A percentile compares a stretch with the other conserved stretches of the same genome.
Conservation (phyloP, 176 grass and related monocot species). For the Dactylis glomerata region DNA sequence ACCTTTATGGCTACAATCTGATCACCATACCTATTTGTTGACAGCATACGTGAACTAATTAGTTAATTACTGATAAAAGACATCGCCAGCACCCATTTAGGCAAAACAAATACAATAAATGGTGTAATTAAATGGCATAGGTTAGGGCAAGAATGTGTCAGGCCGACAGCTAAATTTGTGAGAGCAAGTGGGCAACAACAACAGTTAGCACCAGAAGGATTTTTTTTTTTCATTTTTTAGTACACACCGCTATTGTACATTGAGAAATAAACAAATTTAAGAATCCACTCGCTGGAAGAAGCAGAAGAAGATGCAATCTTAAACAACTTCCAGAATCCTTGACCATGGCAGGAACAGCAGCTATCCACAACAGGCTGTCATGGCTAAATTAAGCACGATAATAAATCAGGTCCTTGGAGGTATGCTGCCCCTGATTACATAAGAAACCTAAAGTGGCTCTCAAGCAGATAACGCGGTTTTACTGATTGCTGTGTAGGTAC, state of each 20-base stretch:
- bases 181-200: neutral
- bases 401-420: neutral
- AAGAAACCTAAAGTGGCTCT: neutral
- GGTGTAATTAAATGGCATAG: neutral
- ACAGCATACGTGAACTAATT: constrained; percentile 4
- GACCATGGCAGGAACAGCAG: neutral
- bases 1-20: constrained; percentile 95
- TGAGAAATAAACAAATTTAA: neutral
- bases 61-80: neutral
- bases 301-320: neutral
- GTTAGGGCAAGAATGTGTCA: constrained; percentile 10
- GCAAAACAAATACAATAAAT: neutral
- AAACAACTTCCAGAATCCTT: constrained; percentile 1
- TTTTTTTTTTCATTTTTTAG: neutral
- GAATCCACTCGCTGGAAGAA: neutral
- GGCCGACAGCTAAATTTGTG: neutral
- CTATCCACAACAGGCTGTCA: neutral
- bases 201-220: neutral
- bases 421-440: neutral
- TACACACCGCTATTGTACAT: neutral
- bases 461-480: neutral
- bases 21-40: constrained; percentile 56
- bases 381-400: neutral
- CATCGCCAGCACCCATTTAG: neutral
- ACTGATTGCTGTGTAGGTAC: neutral